A percentile compares a stretch with the other conserved stretches of the same genome.
Conservation (phyloP, 1,139 yeast species). For the Casaregolazyma lundiana region DNA sequence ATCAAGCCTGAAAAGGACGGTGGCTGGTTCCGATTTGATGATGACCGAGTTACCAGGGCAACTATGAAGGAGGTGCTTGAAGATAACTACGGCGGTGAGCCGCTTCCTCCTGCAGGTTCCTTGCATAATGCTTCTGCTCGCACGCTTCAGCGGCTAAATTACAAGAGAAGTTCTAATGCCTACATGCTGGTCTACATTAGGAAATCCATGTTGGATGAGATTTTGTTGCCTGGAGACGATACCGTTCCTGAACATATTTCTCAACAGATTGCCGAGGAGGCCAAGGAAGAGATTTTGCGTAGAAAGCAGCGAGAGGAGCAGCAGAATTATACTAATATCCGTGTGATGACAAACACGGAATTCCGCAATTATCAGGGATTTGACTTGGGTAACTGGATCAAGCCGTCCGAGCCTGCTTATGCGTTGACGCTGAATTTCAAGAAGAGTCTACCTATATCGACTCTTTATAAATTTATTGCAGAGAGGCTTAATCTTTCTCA, state of each 20-base stretch:
- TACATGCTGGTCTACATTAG: constrained; percentile 94
- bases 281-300: constrained; percentile 49
- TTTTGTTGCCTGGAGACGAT: constrained; percentile 55
- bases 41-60: constrained; percentile 87
- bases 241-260: constrained; percentile 71
- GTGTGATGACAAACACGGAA: constrained; percentile 48
- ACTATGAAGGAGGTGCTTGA: constrained; percentile 81
- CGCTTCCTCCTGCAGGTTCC: constrained; percentile 13
- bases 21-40: constrained; percentile 90
- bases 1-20: constrained; percentile 71
- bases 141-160: constrained; percentile 22
- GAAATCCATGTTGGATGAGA: constrained; percentile 51
- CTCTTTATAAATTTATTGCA: constrained; percentile 50
- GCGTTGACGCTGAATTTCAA: constrained; percentile 52
- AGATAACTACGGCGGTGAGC: constrained; percentile 85
- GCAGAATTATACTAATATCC: constrained; percentile 62
- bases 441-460: constrained; percentile 52
- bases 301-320: constrained; percentile 73
- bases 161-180: constrained; percentile 83
- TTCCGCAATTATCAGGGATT: constrained; percentile 65
- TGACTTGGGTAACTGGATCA: constrained; percentile 52
- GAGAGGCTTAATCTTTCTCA: constrained; percentile 40
- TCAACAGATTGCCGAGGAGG: constrained; percentile 57
- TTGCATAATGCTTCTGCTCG: constrained; percentile 14
- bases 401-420: constrained; percentile 38